Evolutionary conservation across 495 filamentous ascomycete genomes (phyloP), one percentile per base, ranked within the genome.

Genomic region (Penicillium canescens): DNA sequence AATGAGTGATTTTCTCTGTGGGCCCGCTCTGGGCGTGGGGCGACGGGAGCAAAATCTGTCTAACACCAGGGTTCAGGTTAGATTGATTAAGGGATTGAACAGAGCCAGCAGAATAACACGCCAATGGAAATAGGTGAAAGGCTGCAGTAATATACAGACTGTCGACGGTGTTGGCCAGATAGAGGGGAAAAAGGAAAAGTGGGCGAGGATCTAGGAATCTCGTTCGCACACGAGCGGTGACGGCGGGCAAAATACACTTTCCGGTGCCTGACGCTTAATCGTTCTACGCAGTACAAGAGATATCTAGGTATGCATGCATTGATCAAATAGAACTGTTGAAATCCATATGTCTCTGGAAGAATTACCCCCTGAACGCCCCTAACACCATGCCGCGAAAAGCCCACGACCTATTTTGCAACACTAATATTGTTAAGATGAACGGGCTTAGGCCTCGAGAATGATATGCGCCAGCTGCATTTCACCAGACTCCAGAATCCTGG

Each of bases 401-500:
- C 33, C 20, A 35, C 26, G 50, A 21, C 3, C 21, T 38, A 13
- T 26, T 43, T 45, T 41, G 41, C 26, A 21, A 28, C 21, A 28
- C 21, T 26, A 36, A 58, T 24, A 52, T 9, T 43, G 43, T 43
- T 34, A 24, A 54, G 39, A 36, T 36, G 44, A 49, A 36, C n/a
- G 36, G 10, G 13, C 26, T 55, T 51, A 61, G 20, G 59, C 52
- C 12, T 70, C 67, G 45, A 77, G 41, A 53, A 78, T 66, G 3
- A 64, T 54, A 55, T 66, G 68, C 16, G 69, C 74, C 51, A 77
- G 50, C 33, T 72, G 66, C 9, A 74, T 64, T 31, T 76, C 69
- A 14, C 78, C 80, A 39, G 82, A 61, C 46, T 78, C 70, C 20
- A 73, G 70, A 38, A 91, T 78, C 51, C 75, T 69, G 28, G 61